Percentiles rank a stretch among this genome's conserved stretches.
Evolutionary conservation across 1,139 yeast genomes (phyloP).

Genomic region (Protomyces lactucae-debilis): DNA sequence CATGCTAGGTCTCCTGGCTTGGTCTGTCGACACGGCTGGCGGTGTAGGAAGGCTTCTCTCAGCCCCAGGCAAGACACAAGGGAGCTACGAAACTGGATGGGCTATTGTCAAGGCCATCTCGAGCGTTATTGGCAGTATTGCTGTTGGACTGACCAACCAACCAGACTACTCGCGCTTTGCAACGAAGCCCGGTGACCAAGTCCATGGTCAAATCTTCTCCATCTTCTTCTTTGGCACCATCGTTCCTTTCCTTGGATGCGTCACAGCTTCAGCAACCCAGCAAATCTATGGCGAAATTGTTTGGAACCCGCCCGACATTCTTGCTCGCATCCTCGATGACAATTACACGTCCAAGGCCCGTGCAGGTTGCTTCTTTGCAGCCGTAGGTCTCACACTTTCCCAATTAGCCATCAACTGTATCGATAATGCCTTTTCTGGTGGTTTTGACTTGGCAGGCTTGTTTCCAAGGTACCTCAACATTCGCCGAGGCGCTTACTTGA

Average conservation of each 20-base stretch:
- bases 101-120: constrained; percentile 30
- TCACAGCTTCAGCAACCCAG: constrained; percentile 77
- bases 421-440: constrained; percentile 58
- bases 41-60: constrained; percentile 26
- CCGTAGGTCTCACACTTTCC: constrained; percentile 52
- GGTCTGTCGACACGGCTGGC: constrained; percentile 31
- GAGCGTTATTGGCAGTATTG: constrained; percentile 29
- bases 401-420: constrained; percentile 44
- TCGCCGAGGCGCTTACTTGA: constrained; percentile 38
- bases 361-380: constrained; percentile 80
- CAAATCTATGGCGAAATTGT: constrained; percentile 62
- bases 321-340: constrained; percentile 45
- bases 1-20: constrained; percentile 31
- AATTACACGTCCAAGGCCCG: constrained; percentile 42
- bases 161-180: constrained; percentile 90
- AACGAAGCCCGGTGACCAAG: constrained; percentile 47
- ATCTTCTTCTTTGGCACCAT: constrained; percentile 56
- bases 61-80: constrained; percentile 28
- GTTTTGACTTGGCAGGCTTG: constrained; percentile 55
- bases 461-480: constrained; percentile 53
- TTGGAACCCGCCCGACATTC: constrained; percentile 84
- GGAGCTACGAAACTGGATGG: constrained; percentile 30
- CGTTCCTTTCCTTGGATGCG: constrained; percentile 78
- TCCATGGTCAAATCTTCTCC: constrained; percentile 17
- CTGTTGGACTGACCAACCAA: constrained; percentile 28